Base-by-base conservation (phyloP, 805 yeast genomes). In the Hanseniaspora pseudoguilliermondii region DNA sequence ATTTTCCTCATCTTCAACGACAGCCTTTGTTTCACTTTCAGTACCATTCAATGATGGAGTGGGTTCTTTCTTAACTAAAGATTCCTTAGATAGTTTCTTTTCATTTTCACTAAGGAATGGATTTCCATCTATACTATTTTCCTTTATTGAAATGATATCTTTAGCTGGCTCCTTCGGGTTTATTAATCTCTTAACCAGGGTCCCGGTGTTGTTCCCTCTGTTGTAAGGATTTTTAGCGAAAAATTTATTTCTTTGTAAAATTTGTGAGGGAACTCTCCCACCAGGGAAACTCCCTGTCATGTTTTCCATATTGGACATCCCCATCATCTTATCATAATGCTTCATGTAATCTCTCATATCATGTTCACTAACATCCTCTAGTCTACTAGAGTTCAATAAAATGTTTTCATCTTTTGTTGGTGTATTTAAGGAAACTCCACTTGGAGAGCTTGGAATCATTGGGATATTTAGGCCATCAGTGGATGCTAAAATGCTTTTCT, bases 341-440 rank as follows among this genome's bases (percentile, higher is more conserved):
- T 47, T 53, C 56, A 53, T 53, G 16, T 53, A 53, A 16, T 53
- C 56, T 46, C 56, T 53, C 56, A 53, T 53, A 16, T 53, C 56
- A 38, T 53, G 56, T 11, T 53, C 56, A 32, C 50, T 46, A 2
- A 53, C 46, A 46, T 53, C 56, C 32, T 53, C 56, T 2, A 53
- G 36, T 32, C 56, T 53, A 21, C 38, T 53, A 6, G 46, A 53
- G 21, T 53, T 53, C 34, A 53, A 21, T 18, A 53, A 27, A 16
- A 39, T 53, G 18, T 38, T 34, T n/a, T 50, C 54, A 7, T 42
- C 54, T 18, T 35, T 50, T 9, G 34, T 32, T 9, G 36, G 36
- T 8, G 23, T 42, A 4, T 8, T 16, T 9, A 15, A 39, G 23
- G 44, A 27, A 21, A 25, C 50, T 20, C 20, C 39, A 18, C 23